Evolutionary conservation across 2,329 filamentous ascomycete species (phyloP).

Genomic region (Fusarium hainanense): DNA sequence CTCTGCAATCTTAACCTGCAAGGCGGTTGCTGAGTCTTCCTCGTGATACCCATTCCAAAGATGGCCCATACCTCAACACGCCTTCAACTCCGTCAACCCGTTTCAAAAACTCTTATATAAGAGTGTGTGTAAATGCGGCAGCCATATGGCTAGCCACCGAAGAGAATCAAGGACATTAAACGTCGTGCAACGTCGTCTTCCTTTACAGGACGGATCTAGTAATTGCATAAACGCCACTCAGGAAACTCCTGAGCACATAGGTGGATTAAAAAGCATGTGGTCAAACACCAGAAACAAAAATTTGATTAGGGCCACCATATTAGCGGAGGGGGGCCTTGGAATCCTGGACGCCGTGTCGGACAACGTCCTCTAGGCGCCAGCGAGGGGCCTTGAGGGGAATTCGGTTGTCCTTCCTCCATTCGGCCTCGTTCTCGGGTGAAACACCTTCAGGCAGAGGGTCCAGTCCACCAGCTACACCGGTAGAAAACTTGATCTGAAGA

Average conservation of each 20-base stretch:
- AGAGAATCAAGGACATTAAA: slow-evolving; percentile 33
- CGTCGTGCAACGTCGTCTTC: slow-evolving; percentile 39
- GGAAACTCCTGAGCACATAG: slow-evolving; percentile 22
- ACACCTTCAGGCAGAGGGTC: slow-evolving; percentile 79
- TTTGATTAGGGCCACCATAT: slow-evolving; percentile 36
- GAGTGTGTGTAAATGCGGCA: slow-evolving; percentile 22
- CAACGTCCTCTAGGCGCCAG: slow-evolving; percentile 86
- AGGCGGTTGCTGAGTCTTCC: slow-evolving; percentile 30
- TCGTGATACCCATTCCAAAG: slow-evolving; percentile 41
- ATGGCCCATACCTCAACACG: slow-evolving; percentile 26
- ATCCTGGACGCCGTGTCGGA: slow-evolving; percentile 79
- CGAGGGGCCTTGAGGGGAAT: slow-evolving; percentile 80
- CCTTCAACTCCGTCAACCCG: slow-evolving; percentile 40
- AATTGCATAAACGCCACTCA: slow-evolving; percentile 41
- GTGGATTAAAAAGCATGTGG: slow-evolving; percentile 35
- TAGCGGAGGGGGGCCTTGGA: slow-evolving; percentile 78
- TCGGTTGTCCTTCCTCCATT: slow-evolving; percentile 70
- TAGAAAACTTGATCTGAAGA: slow-evolving; percentile 96
- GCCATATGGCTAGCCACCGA: slow-evolving; percentile 16
- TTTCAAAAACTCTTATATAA: slow-evolving; percentile 22
- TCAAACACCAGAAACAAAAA: slow-evolving; percentile 42
- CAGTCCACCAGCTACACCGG: slow-evolving; percentile 89
- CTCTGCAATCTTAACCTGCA: slow-evolving; percentile 17
- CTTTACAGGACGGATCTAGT: slow-evolving; percentile 41
- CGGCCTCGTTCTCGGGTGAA: slow-evolving; percentile 76